A percentile compares a stretch with the other conserved stretches of the same genome.
These are phyloP conservation scores for Escallonia herrerae DNA, from an alignment of 129 eudicot genomes.

Conservation along the genomic window DNA sequence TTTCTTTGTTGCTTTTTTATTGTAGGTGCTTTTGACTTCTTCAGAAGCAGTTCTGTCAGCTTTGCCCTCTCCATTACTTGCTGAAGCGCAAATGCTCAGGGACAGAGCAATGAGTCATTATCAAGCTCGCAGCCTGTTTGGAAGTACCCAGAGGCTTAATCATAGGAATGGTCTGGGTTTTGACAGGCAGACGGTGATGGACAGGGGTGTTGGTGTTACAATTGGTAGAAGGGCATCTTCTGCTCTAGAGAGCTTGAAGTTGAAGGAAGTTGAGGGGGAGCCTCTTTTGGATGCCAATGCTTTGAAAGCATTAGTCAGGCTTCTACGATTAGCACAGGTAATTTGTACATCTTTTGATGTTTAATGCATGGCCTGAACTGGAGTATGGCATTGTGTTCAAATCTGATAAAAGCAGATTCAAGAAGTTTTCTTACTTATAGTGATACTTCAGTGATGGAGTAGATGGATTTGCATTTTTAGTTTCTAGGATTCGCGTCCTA, in stretches of 20 bases:
- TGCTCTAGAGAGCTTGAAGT: conserved; percentile 59
- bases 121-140: conserved; percentile 96
- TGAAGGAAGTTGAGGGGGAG: conserved; percentile 93
- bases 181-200: conserved; percentile 76
- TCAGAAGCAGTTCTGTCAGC: conserved; percentile 97
- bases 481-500: too few relatives aligned
- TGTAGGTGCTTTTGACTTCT: conserved; percentile 86
- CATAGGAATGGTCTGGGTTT: conserved; percentile 78
- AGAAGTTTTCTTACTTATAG: background rate
- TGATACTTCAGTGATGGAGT: background rate
- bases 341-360: background rate
- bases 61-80: conserved; percentile 94
- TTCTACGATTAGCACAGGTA: conserved; percentile 85
- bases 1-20: conserved; percentile 7
- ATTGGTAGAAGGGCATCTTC: conserved; percentile 60
- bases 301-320: conserved; percentile 74
- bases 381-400: background rate
- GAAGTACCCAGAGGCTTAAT: conserved; percentile 65
- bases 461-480: background rate
- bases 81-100: conserved; percentile 98
- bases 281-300: conserved; percentile 90
- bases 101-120: conserved; percentile 99
- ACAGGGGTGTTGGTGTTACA: conserved; percentile 91
- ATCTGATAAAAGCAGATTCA: too few relatives aligned
- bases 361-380: background rate